A percentile compares a stretch with the other conserved stretches of the same genome.
phyloP scores from a whole-genome alignment of 2,329 filamentous ascomycete species.

The Epichloe baconii region DNA sequence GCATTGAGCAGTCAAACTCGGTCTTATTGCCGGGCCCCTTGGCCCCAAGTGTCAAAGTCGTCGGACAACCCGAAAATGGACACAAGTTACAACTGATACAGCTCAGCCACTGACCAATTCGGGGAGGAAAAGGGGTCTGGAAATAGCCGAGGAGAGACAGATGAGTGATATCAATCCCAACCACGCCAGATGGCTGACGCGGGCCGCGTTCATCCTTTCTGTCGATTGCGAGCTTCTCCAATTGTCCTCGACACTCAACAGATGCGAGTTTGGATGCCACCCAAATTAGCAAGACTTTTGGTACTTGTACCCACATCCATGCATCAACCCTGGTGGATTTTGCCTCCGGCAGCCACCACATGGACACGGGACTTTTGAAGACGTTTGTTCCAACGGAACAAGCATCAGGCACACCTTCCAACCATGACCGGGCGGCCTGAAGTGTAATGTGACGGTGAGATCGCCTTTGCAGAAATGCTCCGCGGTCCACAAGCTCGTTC shows the following conservation, averaged over 20 bases:
- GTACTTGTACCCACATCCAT: not conserved
- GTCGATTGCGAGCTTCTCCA: not conserved
- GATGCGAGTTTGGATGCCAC: not conserved
- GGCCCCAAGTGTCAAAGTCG: too few species aligned
- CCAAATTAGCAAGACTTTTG: not conserved
- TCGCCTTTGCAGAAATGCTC: constrained; percentile 6
- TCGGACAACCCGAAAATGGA: too few species aligned
- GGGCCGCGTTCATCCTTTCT: not conserved
- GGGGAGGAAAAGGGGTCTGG: too few species aligned
- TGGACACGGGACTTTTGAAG: not conserved
- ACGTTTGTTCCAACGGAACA: not conserved
- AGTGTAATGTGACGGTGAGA: not conserved
- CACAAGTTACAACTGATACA: too few species aligned
- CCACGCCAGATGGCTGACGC: too few species aligned
- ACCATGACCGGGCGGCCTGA: not conserved
- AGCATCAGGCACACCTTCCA: not conserved
- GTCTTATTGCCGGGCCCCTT: too few species aligned
- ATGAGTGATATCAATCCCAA: too few species aligned
- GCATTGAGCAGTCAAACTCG: not conserved
- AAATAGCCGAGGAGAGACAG: too few species aligned
- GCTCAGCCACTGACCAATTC: too few species aligned
- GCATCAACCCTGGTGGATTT: not conserved
- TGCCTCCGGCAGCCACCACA: not conserved
- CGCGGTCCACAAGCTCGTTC: constrained; percentile 2
- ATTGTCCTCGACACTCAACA: not conserved